Conservation (phyloP, 1,284 basidiomycete species). For the Takashimella koratensis region DNA sequence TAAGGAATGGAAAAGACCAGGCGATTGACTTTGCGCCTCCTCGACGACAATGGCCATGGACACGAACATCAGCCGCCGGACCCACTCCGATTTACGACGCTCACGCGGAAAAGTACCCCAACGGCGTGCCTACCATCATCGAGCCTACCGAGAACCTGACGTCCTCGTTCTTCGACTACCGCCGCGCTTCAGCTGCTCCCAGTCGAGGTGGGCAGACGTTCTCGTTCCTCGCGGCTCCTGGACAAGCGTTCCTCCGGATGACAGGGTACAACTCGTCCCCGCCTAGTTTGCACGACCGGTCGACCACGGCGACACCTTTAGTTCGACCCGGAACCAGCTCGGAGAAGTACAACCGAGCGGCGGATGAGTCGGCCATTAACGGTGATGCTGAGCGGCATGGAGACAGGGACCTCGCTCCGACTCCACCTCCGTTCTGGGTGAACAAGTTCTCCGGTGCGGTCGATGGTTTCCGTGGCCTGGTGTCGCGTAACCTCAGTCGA, state of each 20-base stretch:
- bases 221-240: conserved; percentile 31
- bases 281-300: conserved; percentile 4
- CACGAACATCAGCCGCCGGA: neutral
- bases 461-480: conserved; percentile 17
- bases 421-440: conserved; percentile 32
- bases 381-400: neutral
- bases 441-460: conserved; percentile 26
- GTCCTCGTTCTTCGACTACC: conserved; percentile 22
- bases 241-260: conserved; percentile 28
- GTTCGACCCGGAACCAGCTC: conserved; percentile 17
- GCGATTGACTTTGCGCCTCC: neutral
- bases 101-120: conserved; percentile 25
- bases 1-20: neutral
- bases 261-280: neutral
- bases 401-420: conserved; percentile 4
- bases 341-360: conserved; percentile 18
- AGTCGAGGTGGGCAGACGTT: conserved; percentile 21
- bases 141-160: conserved; percentile 10
- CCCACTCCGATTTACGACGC: conserved; percentile 32
- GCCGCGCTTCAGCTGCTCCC: neutral
- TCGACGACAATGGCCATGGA: neutral
- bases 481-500: conserved; percentile 15
- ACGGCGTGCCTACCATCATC: conserved; percentile 12
- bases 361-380: neutral
- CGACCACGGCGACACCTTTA: conserved; percentile 6